A percentile compares a stretch with the other conserved stretches of the same genome.
Evolutionary conservation across 1,284 basidiomycete genomes (phyloP).

Genomic region (Sparassis latifolia): DNA sequence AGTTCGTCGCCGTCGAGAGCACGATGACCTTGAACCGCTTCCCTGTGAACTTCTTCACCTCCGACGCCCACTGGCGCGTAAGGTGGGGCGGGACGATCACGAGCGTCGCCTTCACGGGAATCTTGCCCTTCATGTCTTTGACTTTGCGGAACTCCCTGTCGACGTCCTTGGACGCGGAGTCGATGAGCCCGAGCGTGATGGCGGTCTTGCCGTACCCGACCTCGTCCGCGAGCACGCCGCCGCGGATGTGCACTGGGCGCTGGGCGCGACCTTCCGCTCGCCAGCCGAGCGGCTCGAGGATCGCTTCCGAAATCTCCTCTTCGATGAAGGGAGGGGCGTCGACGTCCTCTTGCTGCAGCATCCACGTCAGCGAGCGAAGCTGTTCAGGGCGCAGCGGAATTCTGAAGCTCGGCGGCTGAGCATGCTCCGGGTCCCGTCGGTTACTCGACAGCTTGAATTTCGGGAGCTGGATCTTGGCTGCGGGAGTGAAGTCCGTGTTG

Average conservation of each 20-base stretch:
- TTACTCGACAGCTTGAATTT: constrained; percentile 76
- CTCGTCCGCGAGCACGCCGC: constrained; percentile 92
- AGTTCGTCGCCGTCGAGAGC: constrained; percentile 64
- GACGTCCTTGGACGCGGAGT: constrained; percentile 55
- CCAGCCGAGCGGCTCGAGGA: constrained; percentile 84
- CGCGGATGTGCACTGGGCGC: constrained; percentile 69
- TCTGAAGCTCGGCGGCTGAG: constrained; percentile 77
- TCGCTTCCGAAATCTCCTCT: constrained; percentile 91
- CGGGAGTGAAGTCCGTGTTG: constrained; percentile 69
- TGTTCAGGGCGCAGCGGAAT: constrained; percentile 78
- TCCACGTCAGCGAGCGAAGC: constrained; percentile 88
- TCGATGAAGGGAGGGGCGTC: constrained; percentile 76
- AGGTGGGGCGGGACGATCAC: constrained; percentile 89
- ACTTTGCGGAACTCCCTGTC: constrained; percentile 45
- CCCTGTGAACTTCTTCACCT: constrained; percentile 78
- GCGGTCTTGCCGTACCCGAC: constrained; percentile 97
- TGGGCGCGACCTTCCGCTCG: constrained; percentile 88
- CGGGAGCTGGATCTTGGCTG: constrained; percentile 52
- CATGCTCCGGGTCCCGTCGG: constrained; percentile 65
- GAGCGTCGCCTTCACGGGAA: constrained; percentile 74
- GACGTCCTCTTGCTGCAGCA: constrained; percentile 75
- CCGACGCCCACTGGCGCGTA: constrained; percentile 85
- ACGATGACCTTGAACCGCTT: constrained; percentile 63
- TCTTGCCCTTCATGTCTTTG: constrained; percentile 54
- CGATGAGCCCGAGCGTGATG: constrained; percentile 86